phyloP scores from a whole-genome alignment of 1,284 basidiomycete genomes.

The Tilletia walkeri region DNA sequence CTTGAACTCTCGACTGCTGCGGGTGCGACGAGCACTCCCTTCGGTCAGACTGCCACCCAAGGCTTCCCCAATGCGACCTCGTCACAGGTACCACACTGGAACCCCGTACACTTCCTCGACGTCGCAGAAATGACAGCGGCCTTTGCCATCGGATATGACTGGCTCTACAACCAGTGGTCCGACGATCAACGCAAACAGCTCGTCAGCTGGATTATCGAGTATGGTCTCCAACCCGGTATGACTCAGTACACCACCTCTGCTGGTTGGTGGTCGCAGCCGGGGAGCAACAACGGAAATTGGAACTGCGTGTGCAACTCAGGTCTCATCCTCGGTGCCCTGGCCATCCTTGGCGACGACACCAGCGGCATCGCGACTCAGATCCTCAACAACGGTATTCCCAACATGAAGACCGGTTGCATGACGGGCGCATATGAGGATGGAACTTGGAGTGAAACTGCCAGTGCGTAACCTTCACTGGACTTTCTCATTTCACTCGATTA shows the following conservation, averaged over 20 bases:
- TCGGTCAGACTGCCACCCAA: conserved; percentile 61
- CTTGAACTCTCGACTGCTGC: conserved; percentile 65
- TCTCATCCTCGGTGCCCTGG: conserved; percentile 81
- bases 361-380: conserved; percentile 54
- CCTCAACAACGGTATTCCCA: conserved; percentile 71
- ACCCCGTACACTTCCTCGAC: conserved; percentile 88
- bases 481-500: too few relatives aligned
- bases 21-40: conserved; percentile 52
- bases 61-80: conserved; percentile 13
- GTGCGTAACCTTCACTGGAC: conserved; percentile 56
- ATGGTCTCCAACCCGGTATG: conserved; percentile 66
- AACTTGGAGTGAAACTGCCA: conserved; percentile 87
- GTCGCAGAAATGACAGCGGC: conserved; percentile 73
- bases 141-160: conserved; percentile 82
- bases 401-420: conserved; percentile 79
- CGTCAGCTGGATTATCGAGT: conserved; percentile 71
- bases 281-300: conserved; percentile 74
- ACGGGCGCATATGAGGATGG: conserved; percentile 68
- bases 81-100: conserved; percentile 68
- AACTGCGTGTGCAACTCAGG: conserved; percentile 96
- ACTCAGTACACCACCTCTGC: conserved; percentile 51
- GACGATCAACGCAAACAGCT: conserved; percentile 71
- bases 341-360: conserved; percentile 65
- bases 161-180: conserved; percentile 81
- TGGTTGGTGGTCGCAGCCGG: conserved; percentile 59